Percentiles rank a stretch among this genome's conserved stretches.
phyloP scores from a whole-genome alignment of 352 stramenopile species.

The Pythium volutum region DNA sequence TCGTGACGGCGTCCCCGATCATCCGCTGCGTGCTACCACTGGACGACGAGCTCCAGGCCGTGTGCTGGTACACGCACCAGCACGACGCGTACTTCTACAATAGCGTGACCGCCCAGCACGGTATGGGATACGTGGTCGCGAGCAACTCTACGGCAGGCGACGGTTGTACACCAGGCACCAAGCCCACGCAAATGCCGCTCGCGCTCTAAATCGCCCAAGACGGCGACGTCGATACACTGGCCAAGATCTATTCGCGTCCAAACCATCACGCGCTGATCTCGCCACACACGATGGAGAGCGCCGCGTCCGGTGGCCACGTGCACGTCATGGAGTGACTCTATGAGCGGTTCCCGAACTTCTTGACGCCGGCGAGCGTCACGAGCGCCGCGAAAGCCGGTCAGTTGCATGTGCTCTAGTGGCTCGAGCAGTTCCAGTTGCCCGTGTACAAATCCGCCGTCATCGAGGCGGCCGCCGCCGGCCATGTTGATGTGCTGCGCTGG shows the following conservation, averaged over 20 bases:
- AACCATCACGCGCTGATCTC: constrained; percentile 1
- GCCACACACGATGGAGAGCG: neutral
- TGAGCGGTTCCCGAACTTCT: neutral
- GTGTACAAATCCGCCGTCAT: neutral
- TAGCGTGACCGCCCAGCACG: neutral
- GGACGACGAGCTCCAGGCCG: neutral
- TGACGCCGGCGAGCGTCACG: neutral
- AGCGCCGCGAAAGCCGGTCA: neutral
- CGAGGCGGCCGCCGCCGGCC: neutral
- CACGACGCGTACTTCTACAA: neutral
- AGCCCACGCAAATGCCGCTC: neutral
- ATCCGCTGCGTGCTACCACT: neutral
- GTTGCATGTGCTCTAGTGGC: neutral
- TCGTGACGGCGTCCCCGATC: neutral
- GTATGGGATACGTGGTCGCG: neutral
- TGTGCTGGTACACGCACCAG: neutral
- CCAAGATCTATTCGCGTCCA: neutral
- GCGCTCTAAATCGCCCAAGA: neutral
- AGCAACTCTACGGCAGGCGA: neutral
- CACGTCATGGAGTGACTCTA: neutral
- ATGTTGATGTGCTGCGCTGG: neutral
- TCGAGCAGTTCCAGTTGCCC: neutral
- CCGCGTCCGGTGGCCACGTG: neutral
- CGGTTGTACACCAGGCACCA: neutral
- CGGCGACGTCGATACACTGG: neutral